Conservation (phyloP, 164 flowering plant species). For the Vitis rotundifolia region DNA sequence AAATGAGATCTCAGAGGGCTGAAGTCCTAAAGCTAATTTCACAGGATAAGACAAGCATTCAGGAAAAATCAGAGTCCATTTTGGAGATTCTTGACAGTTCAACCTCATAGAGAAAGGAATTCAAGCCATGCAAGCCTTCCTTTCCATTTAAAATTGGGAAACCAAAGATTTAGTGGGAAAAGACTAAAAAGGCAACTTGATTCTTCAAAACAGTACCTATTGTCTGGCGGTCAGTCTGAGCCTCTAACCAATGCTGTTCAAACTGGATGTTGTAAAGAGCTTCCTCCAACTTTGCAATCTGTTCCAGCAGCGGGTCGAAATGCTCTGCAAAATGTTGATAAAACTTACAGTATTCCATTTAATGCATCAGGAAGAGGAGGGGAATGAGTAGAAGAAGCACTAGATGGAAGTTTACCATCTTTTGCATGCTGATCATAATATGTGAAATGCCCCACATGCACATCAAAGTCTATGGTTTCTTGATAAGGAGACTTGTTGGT, state of each 20-base stretch:
- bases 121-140: no score
- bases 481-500: constrained; percentile 51
- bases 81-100: no score
- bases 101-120: no score
- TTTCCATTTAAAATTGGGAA: no score
- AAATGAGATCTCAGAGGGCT: no score
- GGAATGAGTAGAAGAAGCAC: neutral
- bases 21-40: no score
- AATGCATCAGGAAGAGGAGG: no score
- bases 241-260: constrained; percentile 97
- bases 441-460: constrained; percentile 42
- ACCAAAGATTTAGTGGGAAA: no score
- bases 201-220: constrained; percentile 40
- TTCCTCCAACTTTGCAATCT: constrained; percentile 80
- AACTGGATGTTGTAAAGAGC: constrained; percentile 93
- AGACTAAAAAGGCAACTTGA: no score
- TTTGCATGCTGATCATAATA: constrained; percentile 46
- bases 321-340: constrained; percentile 64
- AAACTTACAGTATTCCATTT: neutral
- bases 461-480: constrained; percentile 53
- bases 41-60: no score
- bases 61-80: no score
- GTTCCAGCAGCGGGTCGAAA: constrained; percentile 79
- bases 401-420: constrained; percentile 29
- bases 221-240: constrained; percentile 94